Conservation (phyloP, 2,329 filamentous ascomycete genomes). For the Diplocarpon rosae region DNA sequence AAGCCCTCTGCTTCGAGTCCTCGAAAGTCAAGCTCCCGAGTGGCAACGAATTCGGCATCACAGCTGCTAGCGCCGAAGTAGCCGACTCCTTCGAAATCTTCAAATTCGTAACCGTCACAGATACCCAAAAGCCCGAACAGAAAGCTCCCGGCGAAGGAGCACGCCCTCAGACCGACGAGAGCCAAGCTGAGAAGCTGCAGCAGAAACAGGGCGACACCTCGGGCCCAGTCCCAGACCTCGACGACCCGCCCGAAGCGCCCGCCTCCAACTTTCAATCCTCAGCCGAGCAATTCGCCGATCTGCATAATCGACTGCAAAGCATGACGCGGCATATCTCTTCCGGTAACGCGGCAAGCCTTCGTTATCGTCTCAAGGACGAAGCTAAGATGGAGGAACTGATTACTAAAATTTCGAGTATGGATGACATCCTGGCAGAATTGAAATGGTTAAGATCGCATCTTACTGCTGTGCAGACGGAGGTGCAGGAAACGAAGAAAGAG, state of each 20-base stretch:
- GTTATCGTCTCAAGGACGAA: slow-evolving; percentile 39
- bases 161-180: slow-evolving; percentile 28
- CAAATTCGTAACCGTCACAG: slow-evolving; percentile 66
- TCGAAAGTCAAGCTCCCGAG: slow-evolving; percentile 66
- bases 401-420: slow-evolving; percentile 10
- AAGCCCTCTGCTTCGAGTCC: slow-evolving; percentile 71
- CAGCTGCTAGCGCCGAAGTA: slow-evolving; percentile 77
- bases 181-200: slow-evolving; percentile 11
- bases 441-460: slow-evolving; percentile 35
- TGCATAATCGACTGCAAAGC: slow-evolving; percentile 72
- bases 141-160: slow-evolving; percentile 4
- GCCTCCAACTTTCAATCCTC: slow-evolving; percentile 33
- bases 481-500: slow-evolving; percentile 46
- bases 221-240: slow-evolving; percentile 32
- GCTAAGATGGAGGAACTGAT: slow-evolving; percentile 30
- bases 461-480: slow-evolving; percentile 44
- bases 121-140: slow-evolving; percentile 28
- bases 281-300: slow-evolving; percentile 63
- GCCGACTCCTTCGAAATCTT: slow-evolving; percentile 93
- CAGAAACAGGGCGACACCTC: slow-evolving; percentile 1
- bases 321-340: slow-evolving; percentile 57
- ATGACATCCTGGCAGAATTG: slow-evolving; percentile 31
- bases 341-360: slow-evolving; percentile 46
- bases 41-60: slow-evolving; percentile 78
- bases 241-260: slow-evolving; percentile 27